A percentile compares a stretch with the other conserved stretches of the same genome.
Evolutionary conservation across 2,329 filamentous ascomycete species (phyloP).

Genomic region (Fusarium sp.): DNA sequence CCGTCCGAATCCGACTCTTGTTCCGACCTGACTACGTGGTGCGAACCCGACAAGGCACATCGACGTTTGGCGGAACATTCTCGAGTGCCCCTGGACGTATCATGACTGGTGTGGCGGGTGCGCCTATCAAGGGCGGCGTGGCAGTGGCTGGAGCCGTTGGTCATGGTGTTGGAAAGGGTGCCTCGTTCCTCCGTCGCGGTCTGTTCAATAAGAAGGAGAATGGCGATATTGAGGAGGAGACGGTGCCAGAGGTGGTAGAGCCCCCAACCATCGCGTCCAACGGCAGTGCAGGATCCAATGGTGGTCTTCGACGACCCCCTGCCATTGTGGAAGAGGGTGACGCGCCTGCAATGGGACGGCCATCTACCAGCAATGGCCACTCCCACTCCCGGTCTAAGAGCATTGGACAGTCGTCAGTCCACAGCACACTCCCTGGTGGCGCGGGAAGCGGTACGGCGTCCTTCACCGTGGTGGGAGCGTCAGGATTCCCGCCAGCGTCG

Average conservation of each 20-base stretch:
- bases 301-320: conserved; percentile 55
- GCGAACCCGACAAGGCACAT: conserved; percentile 86
- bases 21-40: conserved; percentile 95
- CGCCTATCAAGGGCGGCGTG: conserved; percentile 91
- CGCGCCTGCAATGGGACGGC: conserved; percentile 33
- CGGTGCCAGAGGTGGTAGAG: conserved; percentile 52
- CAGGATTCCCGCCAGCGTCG: conserved; percentile 78
- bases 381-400: conserved; percentile 66
- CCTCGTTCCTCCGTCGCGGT: conserved; percentile 88
- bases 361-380: conserved; percentile 52
- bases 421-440: conserved; percentile 69
- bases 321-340: conserved; percentile 48
- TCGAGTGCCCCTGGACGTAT: conserved; percentile 86
- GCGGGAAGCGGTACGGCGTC: conserved; percentile 78
- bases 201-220: conserved; percentile 79
- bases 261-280: conserved; percentile 49
- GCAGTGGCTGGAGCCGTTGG: conserved; percentile 78
- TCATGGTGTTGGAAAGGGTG: conserved; percentile 87
- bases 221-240: conserved; percentile 63
- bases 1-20: conserved; percentile 82
- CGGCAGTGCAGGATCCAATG: conserved; percentile 50
- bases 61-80: conserved; percentile 93
- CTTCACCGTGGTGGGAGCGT: conserved; percentile 82
- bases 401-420: conserved; percentile 72
- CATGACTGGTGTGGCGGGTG: conserved; percentile 81